Base-by-base conservation (phyloP, 2,329 filamentous ascomycete genomes). In the Ascomycota sp. region DNA sequence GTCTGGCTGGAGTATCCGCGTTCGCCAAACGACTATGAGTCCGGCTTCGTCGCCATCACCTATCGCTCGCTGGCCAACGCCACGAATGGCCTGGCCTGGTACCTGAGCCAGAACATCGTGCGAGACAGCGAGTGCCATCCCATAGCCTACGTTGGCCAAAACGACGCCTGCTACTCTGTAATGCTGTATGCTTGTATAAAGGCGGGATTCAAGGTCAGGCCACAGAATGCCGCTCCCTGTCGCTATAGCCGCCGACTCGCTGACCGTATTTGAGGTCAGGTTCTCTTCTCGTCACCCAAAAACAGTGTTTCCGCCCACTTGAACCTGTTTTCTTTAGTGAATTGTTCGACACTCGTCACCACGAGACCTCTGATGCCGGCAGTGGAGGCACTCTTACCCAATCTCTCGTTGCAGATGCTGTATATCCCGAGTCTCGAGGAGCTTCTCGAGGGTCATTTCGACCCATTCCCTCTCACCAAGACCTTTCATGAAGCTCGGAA, bases 181-280 rank as follows among this genome's bases (percentile, higher is more conserved):
- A 12, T 42, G 7, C 8, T 37, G 33, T 36, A 38, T 33, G 38
- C 39, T 10, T 31, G 30, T 9, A 29, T 41, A 34, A 41, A 41
- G 26, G 37, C 38, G 7, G 31, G 37, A 6, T 39, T 30, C 29
- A 30, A 30, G 33, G 33, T 34, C 12, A 25, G 21, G 16, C 16
- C 16, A 5, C 16, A 21, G 16, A 21, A 21, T 21, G 5, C 16
- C 16, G 5, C 16, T 5, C 5, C 16, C 16, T 21, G 16, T 21
- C 12, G 25, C 6, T 25, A 28, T 9, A 13, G 7, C 4, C 26
- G n/a, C 12, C 29, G 29, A 21, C 16, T 21, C 16, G 16, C 16
- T 21, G 16, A 21, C 16, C 16, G 16, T 21, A 3, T 21, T 21
- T 21, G 16, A 5, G 21, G 33, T 25, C 10, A 35, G 31, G 36